Evolutionary conservation across 73 alveolate species (phyloP), one percentile per base, ranked within the genome.

Genomic region (Paramecium bursaria): DNA sequence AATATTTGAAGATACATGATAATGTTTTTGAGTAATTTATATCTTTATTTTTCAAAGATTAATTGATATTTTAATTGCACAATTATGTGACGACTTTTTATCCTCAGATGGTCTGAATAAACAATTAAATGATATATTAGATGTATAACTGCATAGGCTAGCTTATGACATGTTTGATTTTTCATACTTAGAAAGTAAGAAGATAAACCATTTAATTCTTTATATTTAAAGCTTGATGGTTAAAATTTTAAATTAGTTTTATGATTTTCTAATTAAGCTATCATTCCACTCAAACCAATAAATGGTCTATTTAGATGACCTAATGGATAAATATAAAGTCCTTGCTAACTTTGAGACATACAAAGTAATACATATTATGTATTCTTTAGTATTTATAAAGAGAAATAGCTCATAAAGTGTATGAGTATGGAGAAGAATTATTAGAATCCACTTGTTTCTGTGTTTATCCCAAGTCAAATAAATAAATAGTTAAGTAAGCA

Each of bases 101-200:
- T 25, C 26, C 19, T 11, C 42, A 25, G 11, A 42, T 25, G 10
- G 22, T 11, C 9, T 67, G 13, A 67, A 67, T 67, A 4, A 3
- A 7, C 19, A 21, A 3, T 67, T 67, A 47, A 35, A 67, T 33
- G 82, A 67, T 17, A 67, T 67, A 39, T 67, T 67, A 47, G 82
- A 67, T 13, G 19, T 47, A 11, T 26, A 67, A 42, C 27, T 67
- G 44, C 26, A 21, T n/a, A 67, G 82, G 46, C 26, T 67, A 17
- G 82, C 82, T 25, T 67, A 67, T 67, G 82, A 67, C 44, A 35
- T 67, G 2, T 67, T 67, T 42, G 82, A 67, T 7, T 67, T 67
- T 67, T 53, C 82, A 21, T 67, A 67, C 21, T 21, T 67, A 10
- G 46, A 67, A 15, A 42, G 22, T 31, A 25, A 31, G 5, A n/a